Conservation (phyloP, 306 rosid genomes). For the Aeschynomene evenia region DNA sequence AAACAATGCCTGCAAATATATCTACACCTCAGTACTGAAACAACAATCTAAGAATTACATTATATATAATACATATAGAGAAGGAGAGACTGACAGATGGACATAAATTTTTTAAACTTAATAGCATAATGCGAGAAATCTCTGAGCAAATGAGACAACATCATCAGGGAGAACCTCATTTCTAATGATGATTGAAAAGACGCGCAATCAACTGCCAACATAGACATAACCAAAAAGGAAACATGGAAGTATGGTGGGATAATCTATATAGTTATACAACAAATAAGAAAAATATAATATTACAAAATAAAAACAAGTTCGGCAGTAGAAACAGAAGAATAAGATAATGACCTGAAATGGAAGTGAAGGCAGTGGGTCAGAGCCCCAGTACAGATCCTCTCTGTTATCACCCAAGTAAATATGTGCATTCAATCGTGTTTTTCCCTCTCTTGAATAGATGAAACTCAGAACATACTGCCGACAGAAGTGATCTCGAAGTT, state of each 20-base stretch:
- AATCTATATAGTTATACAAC: not conserved
- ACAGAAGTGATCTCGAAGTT: constrained; percentile 94
- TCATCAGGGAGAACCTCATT: constrained; percentile 9
- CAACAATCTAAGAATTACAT: constrained; percentile 8
- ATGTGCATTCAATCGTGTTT: constrained; percentile 77
- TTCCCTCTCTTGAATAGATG: constrained; percentile 97
- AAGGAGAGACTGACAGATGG: not conserved
- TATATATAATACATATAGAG: not conserved
- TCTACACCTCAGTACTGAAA: constrained; percentile 24
- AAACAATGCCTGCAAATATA: constrained; percentile 78
- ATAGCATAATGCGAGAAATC: constrained; percentile 10
- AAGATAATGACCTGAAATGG: constrained; percentile 82
- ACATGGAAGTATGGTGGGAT: constrained; percentile 16
- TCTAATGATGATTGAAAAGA: constrained; percentile 20
- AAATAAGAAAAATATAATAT: not conserved
- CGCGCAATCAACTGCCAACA: constrained; percentile 11
- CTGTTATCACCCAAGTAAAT: constrained; percentile 65
- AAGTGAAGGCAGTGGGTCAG: constrained; percentile 83
- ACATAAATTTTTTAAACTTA: not conserved
- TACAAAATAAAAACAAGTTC: constrained; percentile 9
- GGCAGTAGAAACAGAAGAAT: constrained; percentile 28
- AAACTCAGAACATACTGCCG: constrained; percentile 82
- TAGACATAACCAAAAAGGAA: constrained; percentile 6
- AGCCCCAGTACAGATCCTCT: constrained; percentile 64
- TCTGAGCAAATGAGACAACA: not conserved